Percentiles rank a stretch among this genome's conserved stretches.
Conservation (phyloP, 1,284 basidiomycete genomes). For the Sporisorium iseilematis-ciliati region DNA sequence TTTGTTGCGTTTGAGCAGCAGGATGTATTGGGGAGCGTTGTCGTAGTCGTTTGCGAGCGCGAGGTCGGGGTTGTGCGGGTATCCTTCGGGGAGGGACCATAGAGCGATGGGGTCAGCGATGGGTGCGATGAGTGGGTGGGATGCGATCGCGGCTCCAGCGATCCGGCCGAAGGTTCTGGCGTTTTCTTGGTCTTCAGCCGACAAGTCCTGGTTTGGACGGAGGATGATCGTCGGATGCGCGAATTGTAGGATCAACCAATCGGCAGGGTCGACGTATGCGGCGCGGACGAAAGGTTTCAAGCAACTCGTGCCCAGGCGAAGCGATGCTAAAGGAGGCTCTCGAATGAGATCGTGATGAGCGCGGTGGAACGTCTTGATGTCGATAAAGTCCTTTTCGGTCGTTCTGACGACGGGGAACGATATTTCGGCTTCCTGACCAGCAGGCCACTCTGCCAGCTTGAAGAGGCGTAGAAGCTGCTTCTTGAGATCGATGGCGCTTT, state of each 20-base stretch:
- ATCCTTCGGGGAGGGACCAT: neutral
- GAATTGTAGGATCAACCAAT: conserved; percentile 12
- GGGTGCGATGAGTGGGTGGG: too few relatives aligned
- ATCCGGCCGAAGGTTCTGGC: too few relatives aligned
- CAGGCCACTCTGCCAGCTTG: too few relatives aligned
- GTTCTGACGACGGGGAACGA: neutral
- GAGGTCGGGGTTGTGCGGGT: conserved; percentile 5
- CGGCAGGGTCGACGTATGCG: conserved; percentile 1
- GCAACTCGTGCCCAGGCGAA: too few relatives aligned
- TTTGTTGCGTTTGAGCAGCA: neutral
- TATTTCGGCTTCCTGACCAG: neutral
- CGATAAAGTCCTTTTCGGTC: conserved; percentile 7
- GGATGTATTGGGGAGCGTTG: neutral
- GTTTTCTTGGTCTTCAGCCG: too few relatives aligned
- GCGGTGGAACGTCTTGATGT: conserved; percentile 1
- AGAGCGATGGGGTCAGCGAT: too few relatives aligned
- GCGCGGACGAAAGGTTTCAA: neutral
- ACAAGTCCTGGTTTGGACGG: neutral
- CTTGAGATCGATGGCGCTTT: neutral
- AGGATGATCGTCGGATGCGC: neutral
- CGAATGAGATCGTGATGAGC: too few relatives aligned
- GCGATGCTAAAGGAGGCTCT: too few relatives aligned
- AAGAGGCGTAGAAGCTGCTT: neutral
- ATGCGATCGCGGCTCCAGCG: too few relatives aligned
- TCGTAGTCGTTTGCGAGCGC: neutral